phyloP scores from a whole-genome alignment of 352 stramenopile genomes.

The Phytophthora crassamura region DNA sequence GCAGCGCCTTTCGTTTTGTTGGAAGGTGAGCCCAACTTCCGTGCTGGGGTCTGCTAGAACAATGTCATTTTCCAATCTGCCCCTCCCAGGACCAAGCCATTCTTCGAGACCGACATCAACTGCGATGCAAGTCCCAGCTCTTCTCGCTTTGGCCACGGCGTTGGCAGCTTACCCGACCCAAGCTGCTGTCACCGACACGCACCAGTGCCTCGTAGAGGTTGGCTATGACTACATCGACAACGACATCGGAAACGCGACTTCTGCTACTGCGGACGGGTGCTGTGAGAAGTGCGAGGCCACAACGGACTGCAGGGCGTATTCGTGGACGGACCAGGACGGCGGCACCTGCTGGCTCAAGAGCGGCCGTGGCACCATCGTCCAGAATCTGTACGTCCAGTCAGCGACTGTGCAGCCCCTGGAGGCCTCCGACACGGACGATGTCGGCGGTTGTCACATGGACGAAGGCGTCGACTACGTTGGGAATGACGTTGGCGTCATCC shows the following conservation, averaged over 20 bases:
- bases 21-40: no score
- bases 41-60: no score
- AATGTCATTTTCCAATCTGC: constrained; percentile 9
- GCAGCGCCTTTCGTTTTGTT: neutral
- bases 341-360: constrained; percentile 73
- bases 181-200: constrained; percentile 23
- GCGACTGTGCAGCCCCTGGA: constrained; percentile 17
- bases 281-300: constrained; percentile 28
- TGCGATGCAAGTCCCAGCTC: constrained; percentile 6
- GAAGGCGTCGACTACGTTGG: constrained; percentile 27
- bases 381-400: constrained; percentile 16
- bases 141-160: constrained; percentile 2
- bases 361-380: constrained; percentile 27
- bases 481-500: constrained; percentile 16
- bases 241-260: constrained; percentile 26
- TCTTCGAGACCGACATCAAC: neutral
- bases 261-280: constrained; percentile 23
- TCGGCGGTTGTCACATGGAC: constrained; percentile 19
- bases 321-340: constrained; percentile 50
- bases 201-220: constrained; percentile 28
- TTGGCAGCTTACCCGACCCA: neutral
- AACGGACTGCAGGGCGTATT: constrained; percentile 41
- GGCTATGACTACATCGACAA: constrained; percentile 39
- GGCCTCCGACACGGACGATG: neutral
- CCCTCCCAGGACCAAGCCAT: neutral